Evolutionary conservation across 306 rosid genomes (phyloP).

Genomic region (Purshia tridentata): DNA sequence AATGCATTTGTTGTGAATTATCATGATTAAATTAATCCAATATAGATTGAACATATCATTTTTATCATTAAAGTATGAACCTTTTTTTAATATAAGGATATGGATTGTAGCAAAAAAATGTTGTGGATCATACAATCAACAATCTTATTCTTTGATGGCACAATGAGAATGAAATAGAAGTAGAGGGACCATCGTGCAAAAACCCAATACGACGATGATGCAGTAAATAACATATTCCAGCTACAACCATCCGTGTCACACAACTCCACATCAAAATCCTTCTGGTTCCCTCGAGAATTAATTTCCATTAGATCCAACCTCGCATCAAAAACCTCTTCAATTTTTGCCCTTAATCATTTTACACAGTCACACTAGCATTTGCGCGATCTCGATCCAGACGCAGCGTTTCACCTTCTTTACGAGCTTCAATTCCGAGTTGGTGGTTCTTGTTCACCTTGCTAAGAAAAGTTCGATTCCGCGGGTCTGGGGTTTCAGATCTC

Average conservation of each 20-base stretch:
- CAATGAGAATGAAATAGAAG: no score
- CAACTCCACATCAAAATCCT: neutral
- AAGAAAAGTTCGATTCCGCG: constrained; percentile 3
- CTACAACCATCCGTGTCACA: neutral
- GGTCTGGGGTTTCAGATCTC: constrained; percentile 47
- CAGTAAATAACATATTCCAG: neutral
- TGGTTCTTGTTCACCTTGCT: neutral
- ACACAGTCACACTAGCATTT: neutral
- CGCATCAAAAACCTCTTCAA: neutral
- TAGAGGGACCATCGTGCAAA: neutral
- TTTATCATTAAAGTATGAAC: no score
- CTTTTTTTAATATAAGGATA: no score
- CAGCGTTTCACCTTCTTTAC: constrained; percentile 19
- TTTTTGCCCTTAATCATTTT: neutral
- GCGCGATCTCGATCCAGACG: constrained; percentile 33
- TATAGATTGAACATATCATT: no score
- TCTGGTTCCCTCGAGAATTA: neutral
- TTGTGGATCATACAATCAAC: no score
- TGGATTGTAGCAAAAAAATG: no score
- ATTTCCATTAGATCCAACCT: constrained; percentile 14
- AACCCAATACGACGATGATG: neutral
- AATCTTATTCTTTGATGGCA: neutral
- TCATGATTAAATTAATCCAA: no score
- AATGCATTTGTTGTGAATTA: no score
- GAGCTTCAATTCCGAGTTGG: constrained; percentile 1